phyloP scores from a whole-genome alignment of 768 basidiomycete species.

The Cytidiella melzeri region DNA sequence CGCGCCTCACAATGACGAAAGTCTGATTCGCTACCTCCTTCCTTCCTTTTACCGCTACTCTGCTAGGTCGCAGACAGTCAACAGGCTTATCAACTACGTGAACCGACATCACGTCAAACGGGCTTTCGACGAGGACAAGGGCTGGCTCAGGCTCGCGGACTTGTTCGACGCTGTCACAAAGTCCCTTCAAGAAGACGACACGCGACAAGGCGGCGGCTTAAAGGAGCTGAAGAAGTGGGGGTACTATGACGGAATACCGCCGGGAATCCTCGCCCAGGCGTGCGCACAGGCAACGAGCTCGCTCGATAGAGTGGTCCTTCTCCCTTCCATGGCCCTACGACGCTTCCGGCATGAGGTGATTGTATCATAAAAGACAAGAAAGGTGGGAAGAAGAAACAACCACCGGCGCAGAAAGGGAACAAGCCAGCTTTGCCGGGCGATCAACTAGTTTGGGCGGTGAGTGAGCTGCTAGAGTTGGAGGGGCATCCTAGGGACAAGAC shows the following conservation, averaged over 20 bases:
- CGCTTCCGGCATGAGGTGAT: constrained; percentile 68
- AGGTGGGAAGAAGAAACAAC: constrained; percentile 45
- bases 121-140: constrained; percentile 70
- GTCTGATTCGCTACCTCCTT: constrained; percentile 64
- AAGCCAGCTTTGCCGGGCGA: constrained; percentile 49
- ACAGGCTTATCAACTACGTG: constrained; percentile 70
- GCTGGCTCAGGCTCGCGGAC: constrained; percentile 68
- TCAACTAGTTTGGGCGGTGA: constrained; percentile 61
- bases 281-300: constrained; percentile 71
- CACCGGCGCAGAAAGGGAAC: constrained; percentile 32
- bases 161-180: constrained; percentile 56
- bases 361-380: constrained; percentile 61
- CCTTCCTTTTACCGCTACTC: constrained; percentile 67
- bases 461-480: constrained; percentile 53
- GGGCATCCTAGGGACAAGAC: constrained; percentile 37
- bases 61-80: constrained; percentile 58
- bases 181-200: constrained; percentile 38
- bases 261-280: constrained; percentile 49
- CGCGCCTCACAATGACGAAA: constrained; percentile 58
- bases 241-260: constrained; percentile 44
- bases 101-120: constrained; percentile 71
- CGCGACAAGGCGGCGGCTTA: constrained; percentile 51
- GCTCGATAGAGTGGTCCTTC: constrained; percentile 56
- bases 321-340: constrained; percentile 60
- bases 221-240: constrained; percentile 73